phyloP scores from a whole-genome alignment of 768 basidiomycete genomes.

The Mycena rebaudengoi region DNA sequence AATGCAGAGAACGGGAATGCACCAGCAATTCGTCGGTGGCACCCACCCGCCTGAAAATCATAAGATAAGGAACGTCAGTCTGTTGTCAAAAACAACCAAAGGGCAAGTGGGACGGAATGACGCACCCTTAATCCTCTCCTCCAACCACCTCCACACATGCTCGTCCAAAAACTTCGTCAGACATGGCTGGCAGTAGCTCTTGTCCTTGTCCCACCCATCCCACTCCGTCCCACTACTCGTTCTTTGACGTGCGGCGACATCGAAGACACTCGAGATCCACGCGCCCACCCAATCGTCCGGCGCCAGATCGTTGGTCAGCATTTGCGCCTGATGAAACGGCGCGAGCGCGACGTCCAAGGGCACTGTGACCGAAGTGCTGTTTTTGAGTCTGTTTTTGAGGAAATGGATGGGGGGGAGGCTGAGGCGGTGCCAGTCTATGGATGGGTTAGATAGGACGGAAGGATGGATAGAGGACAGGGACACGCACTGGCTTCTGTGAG shows the following conservation, averaged over 20 bases:
- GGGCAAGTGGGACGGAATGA: background rate
- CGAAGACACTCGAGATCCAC: background rate
- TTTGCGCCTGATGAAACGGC: background rate
- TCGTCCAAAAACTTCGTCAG: background rate
- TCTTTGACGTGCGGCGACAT: background rate
- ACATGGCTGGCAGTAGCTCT: background rate
- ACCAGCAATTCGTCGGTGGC: slow-evolving; percentile 15
- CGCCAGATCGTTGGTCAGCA: background rate
- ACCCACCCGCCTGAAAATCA: background rate
- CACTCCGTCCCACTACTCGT: background rate
- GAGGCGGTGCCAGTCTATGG: background rate
- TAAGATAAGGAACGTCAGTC: background rate
- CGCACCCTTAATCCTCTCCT: slow-evolving; percentile 3
- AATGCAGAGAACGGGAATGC: background rate
- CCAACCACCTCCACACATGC: slow-evolving; percentile 14
- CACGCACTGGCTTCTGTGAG: background rate
- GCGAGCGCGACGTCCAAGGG: background rate
- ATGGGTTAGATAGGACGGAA: background rate
- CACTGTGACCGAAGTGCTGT: background rate
- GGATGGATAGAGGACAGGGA: background rate
- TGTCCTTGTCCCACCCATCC: background rate
- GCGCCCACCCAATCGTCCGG: background rate
- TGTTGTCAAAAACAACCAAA: background rate
- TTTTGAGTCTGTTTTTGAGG: background rate
- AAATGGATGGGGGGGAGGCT: background rate